Base-by-base conservation (phyloP, 2,329 filamentous ascomycete genomes). In the Monosporascus sp. region DNA sequence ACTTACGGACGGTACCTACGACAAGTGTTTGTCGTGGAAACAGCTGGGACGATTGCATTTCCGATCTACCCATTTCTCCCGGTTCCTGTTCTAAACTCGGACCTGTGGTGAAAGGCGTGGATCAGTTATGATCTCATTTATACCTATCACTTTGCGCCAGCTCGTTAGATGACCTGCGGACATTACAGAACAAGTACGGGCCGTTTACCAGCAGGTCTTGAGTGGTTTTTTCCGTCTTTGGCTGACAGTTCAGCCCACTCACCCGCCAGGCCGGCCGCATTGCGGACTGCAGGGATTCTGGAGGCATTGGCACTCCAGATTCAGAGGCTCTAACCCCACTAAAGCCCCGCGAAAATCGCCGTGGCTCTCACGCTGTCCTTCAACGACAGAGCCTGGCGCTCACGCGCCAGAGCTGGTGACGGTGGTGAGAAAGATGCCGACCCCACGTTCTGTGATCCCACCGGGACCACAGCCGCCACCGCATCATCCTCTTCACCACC, bases 291-390 rank as follows among this genome's bases (percentile, higher is more conserved):
- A 38, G 47, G 56, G 52, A 37, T 52, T 42, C 51, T 48, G 50
- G 39, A 49, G 53, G 50, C 20, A 52, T 51, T 53, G 54, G 52
- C 36, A 55, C 57, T 57, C 57, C 55, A 57, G 58, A 56, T 49
- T 51, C 18, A 52, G 51, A 53, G 50, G 54, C 45, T 42, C n/a
- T 42, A 47, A 63, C 63, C 62, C 64, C 64, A 62, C 62, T 62
- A 66, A 62, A 65, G 56, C 62, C 62, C 64, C 64, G 64, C 63
- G 63, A 62, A 61, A 65, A 52, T 62, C 64, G 64, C 64, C 64
- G 64, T 66, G 62, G 59, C 61, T 55, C 48, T 57, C 55, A 59
- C 53, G 53, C 54, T 63, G 59, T 51, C 55, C 27, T 47, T 51
- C 20, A 51, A 51, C 54, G 57, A 60, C 57, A 55, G 56, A 57